A percentile compares a stretch with the other conserved stretches of the same genome.
phyloP scores from a whole-genome alignment of 495 filamentous ascomycete species.

The Poronia punctata region DNA sequence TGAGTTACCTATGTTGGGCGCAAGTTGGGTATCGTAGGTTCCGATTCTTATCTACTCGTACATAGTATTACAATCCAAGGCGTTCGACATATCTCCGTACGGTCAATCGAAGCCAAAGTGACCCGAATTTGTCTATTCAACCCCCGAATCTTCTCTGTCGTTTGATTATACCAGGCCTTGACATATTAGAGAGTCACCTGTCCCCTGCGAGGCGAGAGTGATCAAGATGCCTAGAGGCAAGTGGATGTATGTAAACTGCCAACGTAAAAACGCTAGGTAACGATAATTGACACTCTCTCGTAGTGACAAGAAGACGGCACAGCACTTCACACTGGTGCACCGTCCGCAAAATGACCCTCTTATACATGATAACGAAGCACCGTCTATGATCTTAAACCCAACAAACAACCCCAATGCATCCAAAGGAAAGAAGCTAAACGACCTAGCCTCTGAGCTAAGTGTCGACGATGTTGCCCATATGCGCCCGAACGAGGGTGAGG shows the following conservation, averaged over 20 bases:
- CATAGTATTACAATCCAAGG: too few species aligned
- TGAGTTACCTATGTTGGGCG: neutral
- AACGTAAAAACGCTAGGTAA: conserved; percentile 7
- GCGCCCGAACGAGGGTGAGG: conserved; percentile 89
- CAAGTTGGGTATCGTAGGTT: too few species aligned
- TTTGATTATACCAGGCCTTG: too few species aligned
- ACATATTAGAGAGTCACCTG: too few species aligned
- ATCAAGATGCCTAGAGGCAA: conserved; percentile 71
- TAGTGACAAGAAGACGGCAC: conserved; percentile 91
- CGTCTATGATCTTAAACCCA: conserved; percentile 72
- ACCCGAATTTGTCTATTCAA: too few species aligned
- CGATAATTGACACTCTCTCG: conserved; percentile 6
- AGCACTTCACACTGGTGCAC: conserved; percentile 87
- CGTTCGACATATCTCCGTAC: too few species aligned
- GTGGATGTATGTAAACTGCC: conserved; percentile 69
- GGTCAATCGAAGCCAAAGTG: too few species aligned
- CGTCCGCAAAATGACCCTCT: conserved; percentile 94
- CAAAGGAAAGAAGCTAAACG: conserved; percentile 59
- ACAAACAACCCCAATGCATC: conserved; percentile 36
- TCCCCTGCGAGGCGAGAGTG: neutral
- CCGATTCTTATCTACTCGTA: too few species aligned
- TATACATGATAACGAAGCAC: conserved; percentile 78
- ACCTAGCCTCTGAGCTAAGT: conserved; percentile 74
- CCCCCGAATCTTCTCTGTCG: too few species aligned
- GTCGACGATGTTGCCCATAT: conserved; percentile 45